Evolutionary conservation across 1,284 basidiomycete genomes (phyloP).

Genomic region (Gomphus sp.): DNA sequence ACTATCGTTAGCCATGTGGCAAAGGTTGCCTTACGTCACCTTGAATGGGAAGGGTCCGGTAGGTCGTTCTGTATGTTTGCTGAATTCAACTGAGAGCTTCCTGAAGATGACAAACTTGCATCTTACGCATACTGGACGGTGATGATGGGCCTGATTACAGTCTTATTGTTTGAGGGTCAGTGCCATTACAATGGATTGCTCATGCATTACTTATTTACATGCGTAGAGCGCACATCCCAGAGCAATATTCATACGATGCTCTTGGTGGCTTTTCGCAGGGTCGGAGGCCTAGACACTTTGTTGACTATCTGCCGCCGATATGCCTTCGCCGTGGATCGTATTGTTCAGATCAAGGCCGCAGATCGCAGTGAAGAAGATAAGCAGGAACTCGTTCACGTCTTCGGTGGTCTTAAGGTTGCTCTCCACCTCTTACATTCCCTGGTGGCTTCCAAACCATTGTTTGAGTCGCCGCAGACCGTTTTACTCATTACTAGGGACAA

Average conservation of each 20-base stretch:
- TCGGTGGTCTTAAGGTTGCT: slow-evolving; percentile 74
- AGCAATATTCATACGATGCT: slow-evolving; percentile 79
- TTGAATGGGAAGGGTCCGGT: slow-evolving; percentile 53
- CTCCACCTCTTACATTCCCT: slow-evolving; percentile 74
- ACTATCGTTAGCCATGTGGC: slow-evolving; percentile 66
- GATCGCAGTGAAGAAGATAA: slow-evolving; percentile 48
- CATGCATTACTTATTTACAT: not conserved
- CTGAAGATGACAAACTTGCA: slow-evolving; percentile 42
- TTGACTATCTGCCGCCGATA: slow-evolving; percentile 53
- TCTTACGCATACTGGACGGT: slow-evolving; percentile 66
- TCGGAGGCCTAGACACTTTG: slow-evolving; percentile 67
- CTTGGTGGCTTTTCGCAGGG: slow-evolving; percentile 64
- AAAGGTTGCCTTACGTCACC: slow-evolving; percentile 63
- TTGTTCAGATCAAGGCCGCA: slow-evolving; percentile 38
- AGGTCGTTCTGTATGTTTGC: slow-evolving; percentile 14
- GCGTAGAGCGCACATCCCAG: slow-evolving; percentile 56
- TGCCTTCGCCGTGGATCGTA: slow-evolving; percentile 44
- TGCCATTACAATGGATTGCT: not conserved
- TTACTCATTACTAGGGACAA: slow-evolving; percentile 70
- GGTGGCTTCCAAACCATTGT: slow-evolving; percentile 69
- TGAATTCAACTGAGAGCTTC: slow-evolving; percentile 5
- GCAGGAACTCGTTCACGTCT: slow-evolving; percentile 65
- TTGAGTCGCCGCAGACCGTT: slow-evolving; percentile 80
- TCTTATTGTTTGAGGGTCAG: slow-evolving; percentile 80
- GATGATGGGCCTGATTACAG: slow-evolving; percentile 63